These are phyloP conservation scores for Acanthamoeba lenticulata DNA, from an alignment of 208 protist genomes.

Conservation along the genomic window DNA sequence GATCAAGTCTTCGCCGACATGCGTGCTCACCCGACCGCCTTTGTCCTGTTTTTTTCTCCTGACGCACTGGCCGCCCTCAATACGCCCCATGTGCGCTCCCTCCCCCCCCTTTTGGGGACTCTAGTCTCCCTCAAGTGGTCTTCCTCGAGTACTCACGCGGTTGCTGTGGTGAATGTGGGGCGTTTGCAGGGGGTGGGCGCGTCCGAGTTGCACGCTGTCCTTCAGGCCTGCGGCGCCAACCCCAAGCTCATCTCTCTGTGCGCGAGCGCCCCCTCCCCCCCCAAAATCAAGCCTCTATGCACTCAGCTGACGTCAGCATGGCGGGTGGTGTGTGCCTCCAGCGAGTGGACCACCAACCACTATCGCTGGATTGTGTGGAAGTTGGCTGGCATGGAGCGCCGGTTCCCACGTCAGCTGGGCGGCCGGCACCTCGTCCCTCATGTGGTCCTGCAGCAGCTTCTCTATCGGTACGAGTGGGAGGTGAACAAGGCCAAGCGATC, in stretches of 20 bases:
- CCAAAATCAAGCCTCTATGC: too few species aligned
- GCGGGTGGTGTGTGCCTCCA: too few species aligned
- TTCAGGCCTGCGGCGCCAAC: constrained; percentile 34
- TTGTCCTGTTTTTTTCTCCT: not conserved
- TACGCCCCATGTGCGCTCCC: not conserved
- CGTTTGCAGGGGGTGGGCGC: not conserved
- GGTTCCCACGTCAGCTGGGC: constrained; percentile 36
- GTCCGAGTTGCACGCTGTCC: not conserved
- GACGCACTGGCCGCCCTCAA: constrained; percentile 3
- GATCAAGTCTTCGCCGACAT: constrained; percentile 8
- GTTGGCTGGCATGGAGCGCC: constrained; percentile 50
- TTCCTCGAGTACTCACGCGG: not conserved
- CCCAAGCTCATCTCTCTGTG: constrained; percentile 31
- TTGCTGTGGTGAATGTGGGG: not conserved
- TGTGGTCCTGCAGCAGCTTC: not conserved
- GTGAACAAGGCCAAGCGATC: constrained; percentile 51
- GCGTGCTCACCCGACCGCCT: not conserved
- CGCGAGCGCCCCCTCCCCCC: not conserved
- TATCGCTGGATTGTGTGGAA: constrained; percentile 68
- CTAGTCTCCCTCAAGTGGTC: not conserved
- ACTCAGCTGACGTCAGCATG: too few species aligned
- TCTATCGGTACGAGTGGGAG: constrained; percentile 16
- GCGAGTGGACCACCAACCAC: constrained; percentile 63
- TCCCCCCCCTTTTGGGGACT: not conserved
- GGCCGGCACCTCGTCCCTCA: not conserved